Evolutionary conservation across 768 basidiomycete species (phyloP), one percentile per base, ranked within the genome.

Genomic region (Calocybe cyanea): DNA sequence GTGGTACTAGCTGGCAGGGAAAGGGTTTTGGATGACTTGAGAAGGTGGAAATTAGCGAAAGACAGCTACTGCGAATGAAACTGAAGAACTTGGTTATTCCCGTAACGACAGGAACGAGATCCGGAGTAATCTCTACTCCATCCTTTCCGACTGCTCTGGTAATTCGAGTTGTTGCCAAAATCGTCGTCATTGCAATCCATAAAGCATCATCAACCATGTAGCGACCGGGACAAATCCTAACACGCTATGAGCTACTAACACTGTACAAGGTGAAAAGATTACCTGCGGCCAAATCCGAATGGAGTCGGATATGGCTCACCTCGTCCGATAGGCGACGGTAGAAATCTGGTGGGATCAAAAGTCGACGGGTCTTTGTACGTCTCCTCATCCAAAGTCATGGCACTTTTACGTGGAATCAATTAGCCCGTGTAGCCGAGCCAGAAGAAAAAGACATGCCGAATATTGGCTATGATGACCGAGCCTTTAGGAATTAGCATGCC

Each of bases 401-500:
- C 47, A 18, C 50, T 55, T n/a, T n/a, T 3, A 15, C 7, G 18
- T 14, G 8, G 15, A 3, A 30, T 5, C n/a, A 14, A n/a, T 6
- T 7, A 35, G 7, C 45, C 17, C 38, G 34, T 1, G 44, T 11
- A 53, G 48, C 9, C 52, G 43, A 57, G 58, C 44, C 57, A 59
- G n/a, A n/a, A n/a, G n/a, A n/a, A n/a, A 32, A 8, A 8, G 11
- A 23, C 39, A 15, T 28, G 46, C 52, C 45, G 46, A 18, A 44
- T 46, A 30, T 53, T 53, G 9, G 52, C 30, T 20, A 54, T 50
- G 3, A 54, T 38, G 11, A 45, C 30, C 8, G 52, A 46, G 3
- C 52, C 52, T 35, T 48, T 50, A n/a, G 48, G 52, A 25, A 50
- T 54, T 15, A 43, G 48, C 52, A 54, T 54, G 13, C 49, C 52